phyloP scores from a whole-genome alignment of 371 early-diverging fungal species.

The Phascolomyces articulosus region DNA sequence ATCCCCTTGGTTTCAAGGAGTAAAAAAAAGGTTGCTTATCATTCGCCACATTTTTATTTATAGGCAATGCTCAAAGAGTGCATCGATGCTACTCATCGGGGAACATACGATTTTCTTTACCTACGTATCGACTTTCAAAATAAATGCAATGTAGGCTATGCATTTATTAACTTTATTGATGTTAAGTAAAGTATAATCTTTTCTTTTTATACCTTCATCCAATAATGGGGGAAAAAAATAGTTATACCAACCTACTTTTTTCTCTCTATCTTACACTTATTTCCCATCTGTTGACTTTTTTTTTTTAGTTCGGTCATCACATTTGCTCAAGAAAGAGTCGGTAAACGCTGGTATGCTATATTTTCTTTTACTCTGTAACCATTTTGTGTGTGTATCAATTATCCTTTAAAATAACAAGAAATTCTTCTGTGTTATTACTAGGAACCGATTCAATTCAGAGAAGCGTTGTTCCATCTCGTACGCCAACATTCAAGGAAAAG shows the following conservation, averaged over 20 bases:
- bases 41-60: no score
- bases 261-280: background rate
- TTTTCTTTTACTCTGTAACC: no score
- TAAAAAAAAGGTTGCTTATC: no score
- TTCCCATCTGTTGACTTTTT: background rate
- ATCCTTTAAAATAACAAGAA: no score
- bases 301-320: conserved; percentile 57
- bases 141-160: conserved; percentile 86
- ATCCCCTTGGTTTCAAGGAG: no score
- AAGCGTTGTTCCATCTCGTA: conserved; percentile 86
- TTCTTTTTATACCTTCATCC: background rate
- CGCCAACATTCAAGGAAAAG: conserved; percentile 89
- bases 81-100: conserved; percentile 78
- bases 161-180: conserved; percentile 88
- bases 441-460: conserved; percentile 85
- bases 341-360: conserved; percentile 69
- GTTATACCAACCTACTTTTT: background rate
- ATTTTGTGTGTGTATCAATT: no score
- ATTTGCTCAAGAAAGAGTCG: conserved; percentile 80
- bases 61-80: conserved; percentile 78
- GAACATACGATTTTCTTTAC: conserved; percentile 86
- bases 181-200: conserved; percentile 33
- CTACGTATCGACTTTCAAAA: conserved; percentile 92
- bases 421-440: conserved; percentile 9
- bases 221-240: no score